phyloP scores from a whole-genome alignment of 1,284 basidiomycete genomes.

The Amylostereum chailletii region DNA sequence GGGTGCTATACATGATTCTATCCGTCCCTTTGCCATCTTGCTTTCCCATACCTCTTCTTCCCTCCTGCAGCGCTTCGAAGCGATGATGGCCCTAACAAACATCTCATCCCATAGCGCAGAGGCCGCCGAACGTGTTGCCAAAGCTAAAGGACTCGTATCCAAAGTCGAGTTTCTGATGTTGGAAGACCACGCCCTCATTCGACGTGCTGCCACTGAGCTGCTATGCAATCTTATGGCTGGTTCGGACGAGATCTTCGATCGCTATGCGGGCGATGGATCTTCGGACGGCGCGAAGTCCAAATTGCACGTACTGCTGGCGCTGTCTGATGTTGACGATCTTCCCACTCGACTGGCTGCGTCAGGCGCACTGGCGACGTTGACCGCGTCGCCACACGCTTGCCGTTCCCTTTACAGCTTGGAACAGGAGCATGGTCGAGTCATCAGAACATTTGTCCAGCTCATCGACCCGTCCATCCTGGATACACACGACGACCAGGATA shows the following conservation, averaged over 20 bases:
- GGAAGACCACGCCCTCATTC: constrained; percentile 75
- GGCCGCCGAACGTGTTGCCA: constrained; percentile 57
- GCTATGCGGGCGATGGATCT: constrained; percentile 43
- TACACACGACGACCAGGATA: constrained; percentile 22
- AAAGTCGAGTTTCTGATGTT: constrained; percentile 77
- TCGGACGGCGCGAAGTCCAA: constrained; percentile 44
- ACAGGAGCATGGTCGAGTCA: constrained; percentile 46
- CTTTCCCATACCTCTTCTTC: constrained; percentile 60
- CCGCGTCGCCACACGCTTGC: constrained; percentile 55
- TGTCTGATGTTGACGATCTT: constrained; percentile 78
- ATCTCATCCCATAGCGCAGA: constrained; percentile 72
- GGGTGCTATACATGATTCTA: constrained; percentile 70
- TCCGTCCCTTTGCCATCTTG: constrained; percentile 68
- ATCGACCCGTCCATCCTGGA: constrained; percentile 42
- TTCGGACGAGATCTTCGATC: constrained; percentile 66
- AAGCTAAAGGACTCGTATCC: constrained; percentile 51
- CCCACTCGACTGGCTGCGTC: constrained; percentile 79
- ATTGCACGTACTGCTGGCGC: constrained; percentile 75
- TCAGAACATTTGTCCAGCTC: constrained; percentile 55
- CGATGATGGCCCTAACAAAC: constrained; percentile 93
- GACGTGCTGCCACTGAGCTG: constrained; percentile 87
- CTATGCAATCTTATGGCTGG: constrained; percentile 85
- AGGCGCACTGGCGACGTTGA: constrained; percentile 78
- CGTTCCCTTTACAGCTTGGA: constrained; percentile 53
- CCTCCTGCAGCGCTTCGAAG: constrained; percentile 84